Conservation (phyloP, 257 asterid genomes). For the Eustoma russellianum region DNA sequence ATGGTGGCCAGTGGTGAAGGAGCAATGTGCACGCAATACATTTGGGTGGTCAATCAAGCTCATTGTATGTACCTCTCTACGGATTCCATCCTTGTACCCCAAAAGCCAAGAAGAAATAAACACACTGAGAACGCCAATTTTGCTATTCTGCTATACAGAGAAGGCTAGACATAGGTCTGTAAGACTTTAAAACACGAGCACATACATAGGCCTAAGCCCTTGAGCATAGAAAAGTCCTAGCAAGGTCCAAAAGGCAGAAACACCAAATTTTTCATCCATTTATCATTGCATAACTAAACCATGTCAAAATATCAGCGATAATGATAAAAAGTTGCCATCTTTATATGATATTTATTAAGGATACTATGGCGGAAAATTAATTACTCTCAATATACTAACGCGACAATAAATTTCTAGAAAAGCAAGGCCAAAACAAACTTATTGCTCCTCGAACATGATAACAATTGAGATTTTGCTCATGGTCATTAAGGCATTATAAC, state of each 20-base stretch:
- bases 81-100: constrained; percentile 72
- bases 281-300: no score
- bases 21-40: constrained; percentile 85
- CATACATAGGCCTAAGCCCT: neutral
- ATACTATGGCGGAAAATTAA: no score
- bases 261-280: neutral
- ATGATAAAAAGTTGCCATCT: no score
- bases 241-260: neutral
- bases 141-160: no score
- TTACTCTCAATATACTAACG: no score
- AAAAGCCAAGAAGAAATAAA: constrained; percentile 13
- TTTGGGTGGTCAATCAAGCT: constrained; percentile 81
- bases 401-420: neutral
- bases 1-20: constrained; percentile 75
- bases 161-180: constrained; percentile 1
- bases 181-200: constrained; percentile 11
- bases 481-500: no score
- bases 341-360: no score
- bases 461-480: no score
- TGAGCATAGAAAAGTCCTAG: neutral
- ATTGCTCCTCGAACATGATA: no score
- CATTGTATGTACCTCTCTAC: constrained; percentile 95
- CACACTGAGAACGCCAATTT: no score
- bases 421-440: neutral
- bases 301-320: no score